Evolutionary conservation across 306 rosid genomes (phyloP).

Genomic region (Lathyrus sativus): DNA sequence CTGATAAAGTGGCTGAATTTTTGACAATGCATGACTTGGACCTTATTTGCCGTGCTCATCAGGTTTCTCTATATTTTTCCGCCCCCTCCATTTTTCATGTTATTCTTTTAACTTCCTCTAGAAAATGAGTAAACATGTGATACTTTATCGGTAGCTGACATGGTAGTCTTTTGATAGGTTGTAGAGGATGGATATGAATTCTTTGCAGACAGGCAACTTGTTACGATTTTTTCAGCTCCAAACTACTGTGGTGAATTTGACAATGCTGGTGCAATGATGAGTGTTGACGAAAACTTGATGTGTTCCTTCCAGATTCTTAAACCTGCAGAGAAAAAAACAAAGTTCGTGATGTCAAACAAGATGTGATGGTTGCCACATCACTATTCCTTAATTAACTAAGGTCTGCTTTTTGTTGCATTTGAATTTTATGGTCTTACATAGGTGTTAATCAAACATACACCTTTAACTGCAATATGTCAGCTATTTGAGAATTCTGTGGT

Average conservation of each 20-base stretch:
- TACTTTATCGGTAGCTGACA: slow-evolving; percentile 36
- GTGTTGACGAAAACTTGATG: slow-evolving; percentile 82
- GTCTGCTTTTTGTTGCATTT: slow-evolving; percentile 42
- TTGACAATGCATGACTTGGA: slow-evolving; percentile 80
- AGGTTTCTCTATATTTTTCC: slow-evolving; percentile 48
- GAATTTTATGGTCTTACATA: slow-evolving; percentile 17
- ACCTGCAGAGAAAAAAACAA: slow-evolving; percentile 76
- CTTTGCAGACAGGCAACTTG: slow-evolving; percentile 88
- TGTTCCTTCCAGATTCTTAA: slow-evolving; percentile 95
- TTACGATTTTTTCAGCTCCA: slow-evolving; percentile 88
- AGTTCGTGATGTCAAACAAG: slow-evolving; percentile 59
- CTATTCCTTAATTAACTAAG: slow-evolving; percentile 44
- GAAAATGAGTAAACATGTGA: slow-evolving; percentile 2
- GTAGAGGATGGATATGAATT: slow-evolving; percentile 96
- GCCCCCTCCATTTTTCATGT: not conserved
- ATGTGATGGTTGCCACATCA: slow-evolving; percentile 48
- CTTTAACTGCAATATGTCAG: slow-evolving; percentile 2
- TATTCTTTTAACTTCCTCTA: slow-evolving; percentile 5
- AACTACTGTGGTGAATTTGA: slow-evolving; percentile 92
- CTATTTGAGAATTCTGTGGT: slow-evolving; percentile 20
- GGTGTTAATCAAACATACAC: slow-evolving; percentile 15
- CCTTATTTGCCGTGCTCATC: slow-evolving; percentile 92
- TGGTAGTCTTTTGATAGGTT: slow-evolving; percentile 52
- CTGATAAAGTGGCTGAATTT: slow-evolving; percentile 87
- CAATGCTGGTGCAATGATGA: slow-evolving; percentile 97